Percentiles rank a stretch among this genome's conserved stretches.
phyloP scores from a whole-genome alignment of 1,284 basidiomycete species.

The Puccinia coronata region DNA sequence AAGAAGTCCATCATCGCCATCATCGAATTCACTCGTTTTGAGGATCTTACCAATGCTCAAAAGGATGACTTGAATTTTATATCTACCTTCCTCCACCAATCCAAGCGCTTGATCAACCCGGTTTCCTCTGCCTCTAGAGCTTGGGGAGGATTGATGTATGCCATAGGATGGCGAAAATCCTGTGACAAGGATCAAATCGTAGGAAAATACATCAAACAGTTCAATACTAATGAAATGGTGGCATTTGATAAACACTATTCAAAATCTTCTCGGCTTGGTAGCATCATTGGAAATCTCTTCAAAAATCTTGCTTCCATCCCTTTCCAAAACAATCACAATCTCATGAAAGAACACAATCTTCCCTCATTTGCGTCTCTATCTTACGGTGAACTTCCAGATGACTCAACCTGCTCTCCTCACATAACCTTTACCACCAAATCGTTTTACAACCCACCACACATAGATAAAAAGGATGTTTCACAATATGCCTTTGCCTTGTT shows the following conservation, averaged over 20 bases:
- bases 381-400: neutral
- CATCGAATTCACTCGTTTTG: neutral
- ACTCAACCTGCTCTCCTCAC: neutral
- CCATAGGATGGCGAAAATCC: neutral
- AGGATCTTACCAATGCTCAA: neutral
- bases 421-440: neutral
- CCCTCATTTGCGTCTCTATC: neutral
- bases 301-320: neutral
- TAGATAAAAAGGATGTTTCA: neutral
- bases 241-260: neutral
- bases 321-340: constrained; percentile 2
- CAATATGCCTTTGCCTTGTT: neutral
- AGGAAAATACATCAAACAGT: neutral
- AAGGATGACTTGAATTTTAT: neutral
- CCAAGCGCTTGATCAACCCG: neutral
- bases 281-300: neutral
- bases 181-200: neutral
- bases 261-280: neutral
- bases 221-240: neutral
- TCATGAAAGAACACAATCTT: neutral
- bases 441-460: constrained; percentile 9
- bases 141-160: neutral
- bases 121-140: neutral
- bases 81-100: constrained; percentile 1
- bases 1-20: neutral